phyloP scores from a whole-genome alignment of 78 protist species.

The Fonticula alba region DNA sequence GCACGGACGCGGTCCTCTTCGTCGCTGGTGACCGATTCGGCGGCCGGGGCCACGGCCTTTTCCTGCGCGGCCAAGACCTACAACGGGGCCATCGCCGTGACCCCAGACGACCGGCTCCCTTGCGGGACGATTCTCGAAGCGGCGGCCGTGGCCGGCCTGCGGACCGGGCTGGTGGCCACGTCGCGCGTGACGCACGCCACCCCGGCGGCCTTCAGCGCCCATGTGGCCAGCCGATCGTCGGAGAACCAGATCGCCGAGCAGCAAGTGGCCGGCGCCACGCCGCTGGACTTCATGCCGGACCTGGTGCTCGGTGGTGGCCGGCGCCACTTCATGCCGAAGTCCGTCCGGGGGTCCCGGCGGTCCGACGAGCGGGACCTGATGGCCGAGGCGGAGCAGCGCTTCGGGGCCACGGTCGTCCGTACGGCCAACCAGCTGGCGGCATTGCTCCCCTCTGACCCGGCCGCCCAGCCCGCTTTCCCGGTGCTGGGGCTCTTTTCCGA shows the following conservation, averaged over 20 bases:
- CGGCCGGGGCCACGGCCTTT: constrained; percentile 20
- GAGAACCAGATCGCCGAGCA: constrained; percentile 11
- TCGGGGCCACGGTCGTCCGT: too few relatives aligned
- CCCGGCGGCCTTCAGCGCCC: constrained; percentile 4
- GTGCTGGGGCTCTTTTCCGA: neutral
- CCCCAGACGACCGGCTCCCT: too few relatives aligned
- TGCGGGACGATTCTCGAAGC: constrained; percentile 25
- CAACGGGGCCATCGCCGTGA: constrained; percentile 13
- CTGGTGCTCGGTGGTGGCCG: constrained; percentile 15
- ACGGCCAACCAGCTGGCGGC: too few relatives aligned
- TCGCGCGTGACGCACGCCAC: constrained; percentile 17
- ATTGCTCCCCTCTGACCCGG: too few relatives aligned
- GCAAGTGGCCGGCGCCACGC: neutral
- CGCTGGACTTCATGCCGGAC: neutral
- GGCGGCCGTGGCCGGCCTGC: neutral
- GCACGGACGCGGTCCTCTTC: constrained; percentile 3
- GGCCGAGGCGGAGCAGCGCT: too few relatives aligned
- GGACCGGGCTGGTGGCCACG: constrained; percentile 20
- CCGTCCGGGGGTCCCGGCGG: too few relatives aligned
- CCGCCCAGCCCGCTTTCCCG: too few relatives aligned
- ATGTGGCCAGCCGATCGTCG: neutral
- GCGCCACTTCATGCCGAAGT: neutral
- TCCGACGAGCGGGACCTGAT: too few relatives aligned
- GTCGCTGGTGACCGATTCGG: constrained; percentile 18
- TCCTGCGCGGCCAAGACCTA: constrained; percentile 5